Evolutionary conservation across 192 early-diverging fungal species (phyloP).

Genomic region (Chytriomyces hyalinus): DNA sequence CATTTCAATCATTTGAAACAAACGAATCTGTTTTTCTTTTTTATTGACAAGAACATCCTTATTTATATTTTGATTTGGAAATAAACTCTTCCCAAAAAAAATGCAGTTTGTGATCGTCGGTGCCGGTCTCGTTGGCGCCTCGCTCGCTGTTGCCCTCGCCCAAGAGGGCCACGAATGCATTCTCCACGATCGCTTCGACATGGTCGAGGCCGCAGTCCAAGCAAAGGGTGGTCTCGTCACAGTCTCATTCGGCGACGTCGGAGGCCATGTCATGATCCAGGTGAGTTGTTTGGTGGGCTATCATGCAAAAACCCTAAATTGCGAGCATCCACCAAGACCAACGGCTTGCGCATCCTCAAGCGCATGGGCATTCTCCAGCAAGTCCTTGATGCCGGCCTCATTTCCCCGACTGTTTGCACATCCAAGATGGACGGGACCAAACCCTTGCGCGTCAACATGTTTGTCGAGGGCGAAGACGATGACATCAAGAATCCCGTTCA

Average conservation of each 20-base stretch:
- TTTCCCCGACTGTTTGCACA: neutral
- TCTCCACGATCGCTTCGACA: neutral
- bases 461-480: neutral
- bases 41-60: no score
- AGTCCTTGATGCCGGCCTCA: neutral
- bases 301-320: no score
- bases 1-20: no score
- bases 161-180: neutral
- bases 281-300: no score
- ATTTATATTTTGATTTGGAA: no score
- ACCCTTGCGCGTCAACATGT: no score
- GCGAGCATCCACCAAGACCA: neutral
- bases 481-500: constrained; percentile 4
- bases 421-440: no score
- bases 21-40: no score
- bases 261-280: neutral
- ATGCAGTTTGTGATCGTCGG: neutral
- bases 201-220: neutral
- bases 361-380: neutral
- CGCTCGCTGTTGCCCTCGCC: neutral
- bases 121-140: neutral
- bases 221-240: neutral
- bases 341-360: neutral
- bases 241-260: constrained; percentile 5
- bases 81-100: no score